Base-by-base conservation (phyloP, 179 eudicot species). In the Beta macrorhiza region DNA sequence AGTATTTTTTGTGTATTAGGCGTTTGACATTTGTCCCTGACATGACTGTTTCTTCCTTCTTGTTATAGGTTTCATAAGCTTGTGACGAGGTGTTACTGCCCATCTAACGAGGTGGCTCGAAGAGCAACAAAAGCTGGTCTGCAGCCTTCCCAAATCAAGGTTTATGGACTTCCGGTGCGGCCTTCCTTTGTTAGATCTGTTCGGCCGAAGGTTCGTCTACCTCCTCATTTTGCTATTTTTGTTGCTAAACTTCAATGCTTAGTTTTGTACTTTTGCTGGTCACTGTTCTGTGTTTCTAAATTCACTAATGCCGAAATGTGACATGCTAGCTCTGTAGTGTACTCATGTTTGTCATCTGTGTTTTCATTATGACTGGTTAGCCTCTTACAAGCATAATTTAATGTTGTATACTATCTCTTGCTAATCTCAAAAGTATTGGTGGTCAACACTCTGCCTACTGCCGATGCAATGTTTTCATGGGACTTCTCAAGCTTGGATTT, bases 51-150 rank as follows among this genome's bases (percentile, higher is more conserved):
- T 49, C 4, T 55, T 56, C 45, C 25, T 58, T 81, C 32, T 62
- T 55, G 37, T 63, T 59, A 69, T 77, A 96, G 99, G 99, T 94
- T 96, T 86, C 99, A 96, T 91, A 94, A 94, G 87, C 97, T 94
- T 80, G 99, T 94, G 82, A 96, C 98, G 57, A 92, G 99, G 80
- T 94, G 98, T 86, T 96, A 96, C 85, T 92, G 98, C 80, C 98
- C 99, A 14, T 92, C 99, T 8, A 91, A 89, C 80, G 99, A 94
- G 86, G 97, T 96, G 55, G 94, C 94, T 67, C 87, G 88, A 87
- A 88, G 99, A 85, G 99, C 97, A 57, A 63, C 85, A 76, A 91
- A 90, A 88, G 98, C 97, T 79, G 97, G 99, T 49, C 86, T 96
- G 79, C 85, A 90, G 76, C 87, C 87, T 74, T 94, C 98, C 81